Base-by-base conservation (phyloP, 495 filamentous ascomycete species). In the Aspergillus nanangensis region DNA sequence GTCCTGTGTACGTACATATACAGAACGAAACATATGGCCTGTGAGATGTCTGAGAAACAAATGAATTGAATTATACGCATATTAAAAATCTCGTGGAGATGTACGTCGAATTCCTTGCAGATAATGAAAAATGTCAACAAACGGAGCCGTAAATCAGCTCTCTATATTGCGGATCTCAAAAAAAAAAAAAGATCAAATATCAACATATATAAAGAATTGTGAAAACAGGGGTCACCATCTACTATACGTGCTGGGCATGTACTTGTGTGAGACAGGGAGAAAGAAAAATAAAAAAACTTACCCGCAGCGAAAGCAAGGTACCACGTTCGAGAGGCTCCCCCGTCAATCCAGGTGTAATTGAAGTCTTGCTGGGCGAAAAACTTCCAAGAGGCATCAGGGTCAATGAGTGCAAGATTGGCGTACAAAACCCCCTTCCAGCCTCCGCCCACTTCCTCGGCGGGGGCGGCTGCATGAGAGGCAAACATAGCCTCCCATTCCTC, bases 401-500 rank as follows among this genome's bases (percentile, higher is more conserved):
- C 80, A 18, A 89, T 71, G 2, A 90, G 77, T 2, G 88, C 90
- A 8, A 87, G 75, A 56, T 96, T 96, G 7, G 82, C 87, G 53
- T 82, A 89, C 24, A 98, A 57, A 3, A 97, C 82, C 2, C 91
- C 88, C 52, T 77, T 87, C 91, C 92, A 96, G 4, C 90, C 91
- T 22, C 82, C 86, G 0, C 63, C 63, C 0, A 88, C 79, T 0
- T 66, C 58, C 5, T 81, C 75, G 0, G 77, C 87, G 2, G 83
- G 74, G 2, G 61, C 54, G 1, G 58, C 55, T 15, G 71, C 67
- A 25, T 63, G 60, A n/a, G 52, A 39, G 4, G 65, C 58, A 50
- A 96, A 96, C 53, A 84, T 89, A 11, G 74, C 75, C 21, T 83
- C 69, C 93, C 94, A 98, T 65, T 98, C 93, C 64, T 96, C 77